Conservation (phyloP, 1,284 basidiomycete species). For the Ceratobasidium sp. region DNA sequence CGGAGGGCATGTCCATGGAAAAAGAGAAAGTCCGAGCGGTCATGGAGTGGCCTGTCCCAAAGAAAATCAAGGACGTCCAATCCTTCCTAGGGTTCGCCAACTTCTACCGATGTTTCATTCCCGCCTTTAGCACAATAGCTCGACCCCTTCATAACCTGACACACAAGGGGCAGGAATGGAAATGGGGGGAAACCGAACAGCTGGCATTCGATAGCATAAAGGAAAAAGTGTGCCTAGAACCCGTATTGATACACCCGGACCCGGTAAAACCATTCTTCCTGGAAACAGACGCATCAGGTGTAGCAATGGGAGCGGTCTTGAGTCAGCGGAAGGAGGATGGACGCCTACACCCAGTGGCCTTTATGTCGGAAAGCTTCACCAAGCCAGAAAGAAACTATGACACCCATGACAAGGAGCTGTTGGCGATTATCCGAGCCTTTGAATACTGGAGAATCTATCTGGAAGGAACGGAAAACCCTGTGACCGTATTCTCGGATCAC, state of each 20-base stretch:
- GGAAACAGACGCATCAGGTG: constrained; percentile 30
- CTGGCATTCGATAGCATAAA: constrained; percentile 51
- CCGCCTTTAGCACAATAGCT: constrained; percentile 48
- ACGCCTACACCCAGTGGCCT: constrained; percentile 44
- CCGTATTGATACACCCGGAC: constrained; percentile 34
- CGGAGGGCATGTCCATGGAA: constrained; percentile 56
- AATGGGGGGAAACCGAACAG: constrained; percentile 43
- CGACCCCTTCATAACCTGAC: constrained; percentile 49
- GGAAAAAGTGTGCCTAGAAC: neutral
- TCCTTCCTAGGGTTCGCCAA: constrained; percentile 54
- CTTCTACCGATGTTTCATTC: constrained; percentile 54
- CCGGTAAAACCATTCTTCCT: constrained; percentile 25
- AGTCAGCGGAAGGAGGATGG: constrained; percentile 44
- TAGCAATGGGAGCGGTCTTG: constrained; percentile 43
- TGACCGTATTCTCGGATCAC: constrained; percentile 58
- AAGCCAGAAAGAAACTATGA: constrained; percentile 53
- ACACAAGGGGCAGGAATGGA: constrained; percentile 45
- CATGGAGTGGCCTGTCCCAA: constrained; percentile 56
- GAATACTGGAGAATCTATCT: constrained; percentile 49
- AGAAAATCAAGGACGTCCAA: constrained; percentile 52
- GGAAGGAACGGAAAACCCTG: constrained; percentile 49
- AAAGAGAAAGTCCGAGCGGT: constrained; percentile 57
- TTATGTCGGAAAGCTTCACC: constrained; percentile 27
- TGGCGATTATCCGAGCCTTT: constrained; percentile 43
- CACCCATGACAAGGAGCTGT: constrained; percentile 54